These are phyloP conservation scores for Solanum lycopersicoides DNA, from an alignment of 257 asterid species.

Conservation along the genomic window DNA sequence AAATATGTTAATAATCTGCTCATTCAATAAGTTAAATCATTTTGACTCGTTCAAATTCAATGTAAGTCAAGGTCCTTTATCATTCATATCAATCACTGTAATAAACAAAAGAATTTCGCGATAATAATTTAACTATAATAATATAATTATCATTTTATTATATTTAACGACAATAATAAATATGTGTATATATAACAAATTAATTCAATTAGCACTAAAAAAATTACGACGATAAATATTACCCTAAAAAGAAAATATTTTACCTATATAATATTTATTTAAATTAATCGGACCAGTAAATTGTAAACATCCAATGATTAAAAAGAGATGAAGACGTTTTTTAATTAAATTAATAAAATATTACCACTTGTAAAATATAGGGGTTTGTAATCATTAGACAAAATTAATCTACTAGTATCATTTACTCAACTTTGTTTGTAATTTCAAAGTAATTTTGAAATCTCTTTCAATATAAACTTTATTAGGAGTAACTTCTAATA, in stretches of 20 bases:
- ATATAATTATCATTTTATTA: no score
- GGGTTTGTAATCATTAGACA: background rate
- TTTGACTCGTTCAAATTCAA: background rate
- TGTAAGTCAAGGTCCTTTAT: background rate
- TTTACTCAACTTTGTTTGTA: background rate
- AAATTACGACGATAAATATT: accelerated
- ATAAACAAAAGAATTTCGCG: no score
- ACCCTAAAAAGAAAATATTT: no score
- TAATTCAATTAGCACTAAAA: no score
- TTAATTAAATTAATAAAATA: background rate
- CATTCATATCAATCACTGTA: accelerated
- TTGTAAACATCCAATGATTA: accelerated
- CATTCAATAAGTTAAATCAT: background rate
- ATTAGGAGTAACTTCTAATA: background rate
- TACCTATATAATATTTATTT: no score
- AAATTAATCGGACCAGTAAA: background rate
- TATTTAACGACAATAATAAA: no score
- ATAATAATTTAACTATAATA: no score
- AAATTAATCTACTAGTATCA: background rate
- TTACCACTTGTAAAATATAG: background rate
- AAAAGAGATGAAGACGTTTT: background rate
- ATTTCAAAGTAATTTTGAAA: background rate
- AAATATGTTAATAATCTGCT: accelerated
- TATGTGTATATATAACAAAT: no score
- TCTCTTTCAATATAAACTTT: background rate